A percentile compares a stretch with the other conserved stretches of the same genome.
Evolutionary conservation across 2,329 filamentous ascomycete species (phyloP).

Genomic region (Trichothecium roseum): DNA sequence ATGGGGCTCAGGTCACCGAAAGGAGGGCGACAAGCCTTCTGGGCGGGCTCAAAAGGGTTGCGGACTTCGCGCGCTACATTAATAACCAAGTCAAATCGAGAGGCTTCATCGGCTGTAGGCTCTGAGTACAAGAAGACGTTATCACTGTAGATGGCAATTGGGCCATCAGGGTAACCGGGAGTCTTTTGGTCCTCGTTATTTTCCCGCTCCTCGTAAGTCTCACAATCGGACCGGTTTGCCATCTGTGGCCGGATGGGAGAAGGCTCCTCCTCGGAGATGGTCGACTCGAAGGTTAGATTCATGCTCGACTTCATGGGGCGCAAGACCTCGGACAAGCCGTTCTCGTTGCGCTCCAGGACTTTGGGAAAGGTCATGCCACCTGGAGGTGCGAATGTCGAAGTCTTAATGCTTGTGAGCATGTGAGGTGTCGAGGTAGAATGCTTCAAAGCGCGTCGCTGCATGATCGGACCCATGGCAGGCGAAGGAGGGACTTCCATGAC

Average conservation of each 20-base stretch:
- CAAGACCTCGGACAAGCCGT: slow-evolving; percentile 47
- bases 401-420: slow-evolving; percentile 50
- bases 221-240: slow-evolving; percentile 43
- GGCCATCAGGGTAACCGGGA: slow-evolving; percentile 72
- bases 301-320: slow-evolving; percentile 37
- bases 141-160: slow-evolving; percentile 71
- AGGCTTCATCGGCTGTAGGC: slow-evolving; percentile 66
- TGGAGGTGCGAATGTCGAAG: slow-evolving; percentile 47
- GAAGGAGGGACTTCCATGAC: slow-evolving; percentile 44
- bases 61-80: slow-evolving; percentile 76
- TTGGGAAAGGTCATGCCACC: slow-evolving; percentile 57
- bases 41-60: slow-evolving; percentile 53
- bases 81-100: slow-evolving; percentile 70
- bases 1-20: slow-evolving; percentile 27
- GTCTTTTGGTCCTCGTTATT: slow-evolving; percentile 73
- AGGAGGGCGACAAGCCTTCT: slow-evolving; percentile 15
- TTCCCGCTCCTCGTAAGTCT: slow-evolving; percentile 55
- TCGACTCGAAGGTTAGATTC: slow-evolving; percentile 24
- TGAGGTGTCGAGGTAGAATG: slow-evolving; percentile 59
- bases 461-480: slow-evolving; percentile 44
- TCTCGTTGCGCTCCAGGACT: slow-evolving; percentile 48
- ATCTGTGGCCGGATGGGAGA: slow-evolving; percentile 52
- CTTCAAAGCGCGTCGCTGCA: slow-evolving; percentile 53
- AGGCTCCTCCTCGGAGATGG: slow-evolving; percentile 45
- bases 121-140: slow-evolving; percentile 72